A percentile compares a stretch with the other conserved stretches of the same genome.
phyloP scores from a whole-genome alignment of 106 monocot species.

The Alisma plantagoaquatica region DNA sequence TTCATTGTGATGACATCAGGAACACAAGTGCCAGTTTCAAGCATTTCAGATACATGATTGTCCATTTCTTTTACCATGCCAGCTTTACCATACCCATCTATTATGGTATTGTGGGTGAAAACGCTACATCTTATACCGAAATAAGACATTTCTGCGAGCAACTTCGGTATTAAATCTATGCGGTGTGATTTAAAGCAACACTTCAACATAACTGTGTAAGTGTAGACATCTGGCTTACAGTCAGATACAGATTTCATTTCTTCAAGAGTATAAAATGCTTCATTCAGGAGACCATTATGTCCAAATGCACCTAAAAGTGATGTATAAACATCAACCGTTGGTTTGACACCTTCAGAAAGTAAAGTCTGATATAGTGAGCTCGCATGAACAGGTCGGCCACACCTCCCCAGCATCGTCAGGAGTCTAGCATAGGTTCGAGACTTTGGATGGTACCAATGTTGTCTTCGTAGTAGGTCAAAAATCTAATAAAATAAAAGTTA shows the following conservation, averaged over 20 bases:
- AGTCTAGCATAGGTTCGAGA: conserved; percentile 71
- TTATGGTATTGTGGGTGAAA: conserved; percentile 76
- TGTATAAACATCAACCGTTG: conserved; percentile 86
- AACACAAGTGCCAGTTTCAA: conserved; percentile 51
- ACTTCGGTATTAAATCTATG: conserved; percentile 48
- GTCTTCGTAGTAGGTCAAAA: conserved; percentile 66
- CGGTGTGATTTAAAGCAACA: conserved; percentile 40
- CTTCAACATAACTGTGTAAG: conserved; percentile 66
- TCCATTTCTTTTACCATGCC: conserved; percentile 72
- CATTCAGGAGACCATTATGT: conserved; percentile 37
- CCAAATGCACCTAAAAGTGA: conserved; percentile 81
- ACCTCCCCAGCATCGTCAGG: conserved; percentile 74
- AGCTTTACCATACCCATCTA: conserved; percentile 88
- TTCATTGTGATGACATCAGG: conserved; percentile 79
- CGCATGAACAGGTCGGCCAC: conserved; percentile 51
- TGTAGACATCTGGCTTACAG: conserved; percentile 75
- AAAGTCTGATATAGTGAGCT: conserved; percentile 51
- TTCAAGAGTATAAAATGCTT: conserved; percentile 49
- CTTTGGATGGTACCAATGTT: conserved; percentile 81
- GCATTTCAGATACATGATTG: conserved; percentile 44
- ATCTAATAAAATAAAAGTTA: conserved; percentile 53
- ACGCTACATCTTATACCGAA: conserved; percentile 45
- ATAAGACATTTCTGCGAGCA: conserved; percentile 79
- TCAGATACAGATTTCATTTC: conserved; percentile 79
- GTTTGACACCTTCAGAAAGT: conserved; percentile 72